Conservation (phyloP, 1,139 yeast species). For the Yamadazyma friedrichii region DNA sequence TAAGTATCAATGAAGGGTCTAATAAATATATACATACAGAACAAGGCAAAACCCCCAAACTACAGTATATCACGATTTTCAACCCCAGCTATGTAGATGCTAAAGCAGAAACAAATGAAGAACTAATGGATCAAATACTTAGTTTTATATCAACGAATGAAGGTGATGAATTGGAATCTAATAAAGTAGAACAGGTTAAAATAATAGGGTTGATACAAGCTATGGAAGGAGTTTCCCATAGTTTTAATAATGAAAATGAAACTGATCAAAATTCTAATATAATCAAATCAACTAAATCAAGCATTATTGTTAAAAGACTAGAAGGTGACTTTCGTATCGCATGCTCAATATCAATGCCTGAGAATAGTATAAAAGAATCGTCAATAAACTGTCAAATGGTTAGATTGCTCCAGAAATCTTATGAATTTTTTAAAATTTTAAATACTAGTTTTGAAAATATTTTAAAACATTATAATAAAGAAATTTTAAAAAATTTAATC, state of each 20-base stretch:
- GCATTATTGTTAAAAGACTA: constrained; percentile 26
- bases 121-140: constrained; percentile 28
- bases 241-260: constrained; percentile 7
- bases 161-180: constrained; percentile 13
- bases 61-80: constrained; percentile 21
- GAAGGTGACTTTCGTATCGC: constrained; percentile 29
- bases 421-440: constrained; percentile 26
- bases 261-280: constrained; percentile 15
- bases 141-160: constrained; percentile 24
- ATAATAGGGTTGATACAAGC: constrained; percentile 41
- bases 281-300: constrained; percentile 27
- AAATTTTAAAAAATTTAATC: constrained; percentile 19
- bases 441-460: constrained; percentile 26
- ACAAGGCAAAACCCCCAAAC: constrained; percentile 15
- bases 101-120: constrained; percentile 27
- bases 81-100: constrained; percentile 22
- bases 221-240: constrained; percentile 20
- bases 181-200: constrained; percentile 27
- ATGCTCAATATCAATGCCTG: constrained; percentile 23
- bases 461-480: constrained; percentile 16
- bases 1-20: constrained; percentile 12
- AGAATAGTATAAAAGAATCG: constrained; percentile 19
- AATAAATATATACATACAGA: constrained; percentile 15
- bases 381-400: constrained; percentile 29
- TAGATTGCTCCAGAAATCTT: constrained; percentile 22